Evolutionary conservation across 208 protist species (phyloP), one percentile per base, ranked within the genome.

Genomic region (Acanthamoeba lenticulata): DNA sequence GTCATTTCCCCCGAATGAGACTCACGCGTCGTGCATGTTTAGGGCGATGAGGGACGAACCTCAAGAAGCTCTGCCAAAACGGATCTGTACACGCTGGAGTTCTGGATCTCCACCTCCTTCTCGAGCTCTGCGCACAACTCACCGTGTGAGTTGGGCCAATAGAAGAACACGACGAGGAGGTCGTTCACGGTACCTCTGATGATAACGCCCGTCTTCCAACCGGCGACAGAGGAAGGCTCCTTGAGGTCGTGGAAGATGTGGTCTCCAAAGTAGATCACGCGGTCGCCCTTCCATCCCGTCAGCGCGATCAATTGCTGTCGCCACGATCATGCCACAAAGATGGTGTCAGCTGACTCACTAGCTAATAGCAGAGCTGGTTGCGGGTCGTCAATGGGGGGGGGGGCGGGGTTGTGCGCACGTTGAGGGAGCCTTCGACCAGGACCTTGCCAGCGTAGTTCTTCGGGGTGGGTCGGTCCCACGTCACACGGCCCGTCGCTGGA

Each of bases 61-160:
- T 91, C 85, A 19, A 91, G 32, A 11, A 91, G 55, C 36, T 91
- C 85, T 13, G 85, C 85, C 36, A 91, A 29, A 17, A 91, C 55
- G 11, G 85, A 65, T 88, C 95, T 55, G 45, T 95, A 95, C 42
- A 90, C 83, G 69, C 69, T 69, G 1, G 94, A 93, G 72, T 95
- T 95, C 92, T 95, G 94, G 47, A 95, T 94, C 36, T 94, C 92
- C 2, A 95, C 92, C 65, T 95, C 94, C 40, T n/a, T 62, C 57
- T 94, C 83, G 2, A 95, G 60, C 36, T 95, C 94, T 67, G 72
- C 77, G 24, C 9, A 2, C 9, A 29, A 65, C 0, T 0, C 27
- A 34, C 3, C 57, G 27, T 29, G 27, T 65, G 57, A 65, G 57
- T 15, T n/a, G 13, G 19, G 19, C 34, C 34, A 5, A 74, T 2